Evolutionary conservation across 371 early-diverging fungal genomes (phyloP).

Genomic region (Capillidium heterosporum): DNA sequence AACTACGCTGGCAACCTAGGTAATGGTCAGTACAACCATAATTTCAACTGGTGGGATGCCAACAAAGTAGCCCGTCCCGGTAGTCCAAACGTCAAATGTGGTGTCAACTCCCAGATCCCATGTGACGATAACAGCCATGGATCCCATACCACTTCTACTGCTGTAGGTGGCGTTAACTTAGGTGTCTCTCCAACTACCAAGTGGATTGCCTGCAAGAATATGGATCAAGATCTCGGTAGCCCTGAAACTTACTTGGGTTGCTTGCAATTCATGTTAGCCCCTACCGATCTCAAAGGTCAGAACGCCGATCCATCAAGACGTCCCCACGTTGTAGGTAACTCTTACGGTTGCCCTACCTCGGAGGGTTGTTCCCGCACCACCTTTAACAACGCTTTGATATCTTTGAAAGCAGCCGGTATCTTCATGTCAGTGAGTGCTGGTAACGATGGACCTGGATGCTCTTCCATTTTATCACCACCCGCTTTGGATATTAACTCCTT

Average conservation of each 20-base stretch:
- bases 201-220: constrained; percentile 1
- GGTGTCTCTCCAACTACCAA: constrained; percentile 2
- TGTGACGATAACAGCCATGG: constrained; percentile 1
- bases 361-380: background rate
- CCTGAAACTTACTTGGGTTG: background rate
- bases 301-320: background rate
- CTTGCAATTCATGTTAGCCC: background rate
- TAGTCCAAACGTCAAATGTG: background rate
- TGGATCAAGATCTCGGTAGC: background rate
- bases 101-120: background rate
- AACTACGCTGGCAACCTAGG: background rate
- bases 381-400: background rate
- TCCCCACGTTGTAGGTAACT: background rate
- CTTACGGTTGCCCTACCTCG: background rate
- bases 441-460: background rate
- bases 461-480: background rate
- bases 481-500: background rate
- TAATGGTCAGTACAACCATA: background rate
- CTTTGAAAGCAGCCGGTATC: background rate
- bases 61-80: background rate
- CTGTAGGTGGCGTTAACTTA: background rate
- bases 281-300: background rate
- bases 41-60: background rate
- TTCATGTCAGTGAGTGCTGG: background rate
- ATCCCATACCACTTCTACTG: background rate